These are phyloP conservation scores for Clavariopsis aquatica DNA, from an alignment of 495 filamentous ascomycete species.

Conservation along the genomic window DNA sequence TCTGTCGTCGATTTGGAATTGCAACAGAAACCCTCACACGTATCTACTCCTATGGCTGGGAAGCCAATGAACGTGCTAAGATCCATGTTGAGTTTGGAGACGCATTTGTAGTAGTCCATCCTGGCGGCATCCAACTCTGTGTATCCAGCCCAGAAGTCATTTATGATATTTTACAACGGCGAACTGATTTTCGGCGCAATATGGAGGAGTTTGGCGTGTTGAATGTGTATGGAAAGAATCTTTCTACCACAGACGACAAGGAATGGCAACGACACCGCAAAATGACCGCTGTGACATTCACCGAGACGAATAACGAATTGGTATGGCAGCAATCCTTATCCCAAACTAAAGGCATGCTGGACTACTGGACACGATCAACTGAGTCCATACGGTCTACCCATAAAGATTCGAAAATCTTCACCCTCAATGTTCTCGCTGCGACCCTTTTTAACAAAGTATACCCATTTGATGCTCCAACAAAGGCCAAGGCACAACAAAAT, in stretches of 20 bases:
- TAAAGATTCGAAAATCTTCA: slow-evolving; percentile 49
- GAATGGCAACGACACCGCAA: slow-evolving; percentile 55
- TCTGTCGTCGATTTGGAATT: no score
- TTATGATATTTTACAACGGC: slow-evolving; percentile 44
- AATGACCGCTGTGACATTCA: slow-evolving; percentile 48
- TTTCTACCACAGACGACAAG: slow-evolving; percentile 47
- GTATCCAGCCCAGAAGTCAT: slow-evolving; percentile 48
- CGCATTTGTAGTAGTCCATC: slow-evolving; percentile 49
- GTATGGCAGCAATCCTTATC: slow-evolving; percentile 50
- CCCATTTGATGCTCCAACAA: slow-evolving; percentile 39
- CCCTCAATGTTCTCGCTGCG: slow-evolving; percentile 50
- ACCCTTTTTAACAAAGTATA: slow-evolving; percentile 51
- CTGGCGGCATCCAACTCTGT: slow-evolving; percentile 47
- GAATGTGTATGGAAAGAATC: slow-evolving; percentile 52
- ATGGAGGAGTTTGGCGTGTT: slow-evolving; percentile 45
- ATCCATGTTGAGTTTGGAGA: slow-evolving; percentile 44
- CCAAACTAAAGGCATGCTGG: slow-evolving; percentile 42
- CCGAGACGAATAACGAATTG: slow-evolving; percentile 51
- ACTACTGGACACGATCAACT: no score
- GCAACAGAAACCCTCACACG: no score
- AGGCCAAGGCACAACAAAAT: slow-evolving; percentile 4
- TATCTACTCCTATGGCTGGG: slow-evolving; percentile 46
- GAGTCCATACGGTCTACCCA: slow-evolving; percentile 34
- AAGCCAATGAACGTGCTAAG: slow-evolving; percentile 42
- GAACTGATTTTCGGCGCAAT: slow-evolving; percentile 50